Conservation (phyloP, 78 protist species). For the Dictyostelium intermedium region DNA sequence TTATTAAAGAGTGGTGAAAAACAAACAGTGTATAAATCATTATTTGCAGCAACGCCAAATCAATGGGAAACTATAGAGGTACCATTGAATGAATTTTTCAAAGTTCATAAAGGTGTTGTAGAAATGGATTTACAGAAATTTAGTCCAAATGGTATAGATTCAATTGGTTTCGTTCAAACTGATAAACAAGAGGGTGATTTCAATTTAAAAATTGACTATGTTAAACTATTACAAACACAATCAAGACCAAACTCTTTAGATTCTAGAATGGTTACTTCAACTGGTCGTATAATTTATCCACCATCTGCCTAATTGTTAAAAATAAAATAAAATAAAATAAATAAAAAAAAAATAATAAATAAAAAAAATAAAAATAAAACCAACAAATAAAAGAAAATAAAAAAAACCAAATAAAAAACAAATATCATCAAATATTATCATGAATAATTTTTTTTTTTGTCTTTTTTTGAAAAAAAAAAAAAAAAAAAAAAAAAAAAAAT, state of each 20-base stretch:
- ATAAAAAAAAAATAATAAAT: neutral
- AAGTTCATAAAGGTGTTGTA: constrained; percentile 33
- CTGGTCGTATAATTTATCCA: neutral
- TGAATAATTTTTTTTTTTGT: too few relatives aligned
- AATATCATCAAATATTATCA: too few relatives aligned
- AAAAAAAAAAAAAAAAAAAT: too few relatives aligned
- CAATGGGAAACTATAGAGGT: constrained; percentile 64
- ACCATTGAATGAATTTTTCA: constrained; percentile 23
- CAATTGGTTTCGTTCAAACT: constrained; percentile 60
- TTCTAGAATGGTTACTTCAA: neutral
- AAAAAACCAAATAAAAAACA: too few relatives aligned
- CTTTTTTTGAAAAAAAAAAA: too few relatives aligned
- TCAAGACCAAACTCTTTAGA: neutral
- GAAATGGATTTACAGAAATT: constrained; percentile 7
- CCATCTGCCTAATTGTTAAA: neutral
- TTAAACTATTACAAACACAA: neutral
- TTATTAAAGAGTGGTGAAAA: constrained; percentile 20
- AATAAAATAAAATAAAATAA: neutral
- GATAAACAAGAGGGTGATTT: constrained; percentile 55
- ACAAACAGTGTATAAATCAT: constrained; percentile 47
- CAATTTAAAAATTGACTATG: constrained; percentile 23
- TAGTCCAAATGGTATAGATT: neutral
- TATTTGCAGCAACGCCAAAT: constrained; percentile 14
- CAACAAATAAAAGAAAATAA: neutral
- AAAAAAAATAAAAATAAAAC: neutral